Conservation (phyloP, 768 basidiomycete genomes). For the Podaxis sp. region DNA sequence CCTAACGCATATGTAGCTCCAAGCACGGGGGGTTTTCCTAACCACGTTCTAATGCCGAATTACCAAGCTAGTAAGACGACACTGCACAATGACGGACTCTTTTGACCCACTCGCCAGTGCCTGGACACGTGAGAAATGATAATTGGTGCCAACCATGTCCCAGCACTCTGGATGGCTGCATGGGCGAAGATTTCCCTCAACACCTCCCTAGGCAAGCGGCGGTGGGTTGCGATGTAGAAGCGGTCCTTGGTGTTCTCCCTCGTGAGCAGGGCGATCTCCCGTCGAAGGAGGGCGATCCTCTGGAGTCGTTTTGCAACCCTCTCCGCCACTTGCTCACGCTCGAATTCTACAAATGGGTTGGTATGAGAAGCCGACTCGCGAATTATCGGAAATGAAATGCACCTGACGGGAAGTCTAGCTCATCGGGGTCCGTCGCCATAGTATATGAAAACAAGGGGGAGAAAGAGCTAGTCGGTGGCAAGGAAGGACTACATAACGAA, state of each 20-base stretch:
- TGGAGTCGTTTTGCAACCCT: slow-evolving; percentile 1
- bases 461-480: background rate
- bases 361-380: background rate
- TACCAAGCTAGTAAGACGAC: background rate
- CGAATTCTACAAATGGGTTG: slow-evolving; percentile 5
- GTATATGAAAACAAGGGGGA: background rate
- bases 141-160: slow-evolving; percentile 9
- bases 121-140: slow-evolving; percentile 12
- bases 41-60: slow-evolving; percentile 5
- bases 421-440: background rate
- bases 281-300: slow-evolving; percentile 6
- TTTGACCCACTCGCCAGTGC: slow-evolving; percentile 11
- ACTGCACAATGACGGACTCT: background rate
- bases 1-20: slow-evolving; percentile 8
- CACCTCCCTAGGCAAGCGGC: slow-evolving; percentile 8
- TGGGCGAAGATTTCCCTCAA: slow-evolving; percentile 10
- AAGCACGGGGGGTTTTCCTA: background rate
- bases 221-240: slow-evolving; percentile 12
- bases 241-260: slow-evolving; percentile 7
- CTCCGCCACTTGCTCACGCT: background rate
- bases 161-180: background rate
- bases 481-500: background rate
- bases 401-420: slow-evolving; percentile 2
- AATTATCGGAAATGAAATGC: slow-evolving; percentile 7
- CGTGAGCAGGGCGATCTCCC: slow-evolving; percentile 7